Evolutionary conservation across 1,284 basidiomycete species (phyloP), one percentile per base, ranked within the genome.

Genomic region (Ceratobasidium papillatum): DNA sequence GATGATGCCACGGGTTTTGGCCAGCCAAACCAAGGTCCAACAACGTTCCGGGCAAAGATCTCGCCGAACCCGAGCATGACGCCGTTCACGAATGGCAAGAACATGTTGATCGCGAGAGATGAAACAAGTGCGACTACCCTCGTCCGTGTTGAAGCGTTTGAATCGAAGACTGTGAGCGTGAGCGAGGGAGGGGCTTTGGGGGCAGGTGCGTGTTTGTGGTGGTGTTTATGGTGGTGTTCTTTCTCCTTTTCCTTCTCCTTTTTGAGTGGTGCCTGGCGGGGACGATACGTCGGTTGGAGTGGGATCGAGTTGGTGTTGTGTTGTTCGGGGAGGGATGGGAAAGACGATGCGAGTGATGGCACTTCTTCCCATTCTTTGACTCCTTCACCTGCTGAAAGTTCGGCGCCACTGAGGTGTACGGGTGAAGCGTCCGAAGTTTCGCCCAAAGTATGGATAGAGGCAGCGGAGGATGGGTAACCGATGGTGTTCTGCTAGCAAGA

Each of bases 31-130:
- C 91, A 94, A 19, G 87, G 86, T 65, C 91, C 86, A 22, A 98
- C 84, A 17, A 95, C 87, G 76, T 95, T 92, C 81, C 95, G 91
- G 22, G 96, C 97, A 80, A 98, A 96, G 75, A 99, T 95, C 84
- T 99, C 97, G 30, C 97, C 97, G 80, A 99, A 96, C 11, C 97
- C 97, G 61, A 99, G 89, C 95, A 99, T 98, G 79, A 99, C 93
- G 34, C 97, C 97, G 80, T 99, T 99, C 61, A 99, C 88, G 81
- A 99, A 99, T 0, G 97, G 97, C 52, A 99, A 85, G 1, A 96
- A 83, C 75, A 99, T 83, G 82, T 99, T 99, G 84, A 99, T 96
- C 47, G 93, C 93, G 75, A 99, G 81, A 8, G 93, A 91, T 3
- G 95, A 93, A 54, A 93, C 80, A 75, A 98, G 83, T 4, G 95